Conservation (phyloP, 2,329 filamentous ascomycete genomes). For the Neofusicoccum cordaticola region DNA sequence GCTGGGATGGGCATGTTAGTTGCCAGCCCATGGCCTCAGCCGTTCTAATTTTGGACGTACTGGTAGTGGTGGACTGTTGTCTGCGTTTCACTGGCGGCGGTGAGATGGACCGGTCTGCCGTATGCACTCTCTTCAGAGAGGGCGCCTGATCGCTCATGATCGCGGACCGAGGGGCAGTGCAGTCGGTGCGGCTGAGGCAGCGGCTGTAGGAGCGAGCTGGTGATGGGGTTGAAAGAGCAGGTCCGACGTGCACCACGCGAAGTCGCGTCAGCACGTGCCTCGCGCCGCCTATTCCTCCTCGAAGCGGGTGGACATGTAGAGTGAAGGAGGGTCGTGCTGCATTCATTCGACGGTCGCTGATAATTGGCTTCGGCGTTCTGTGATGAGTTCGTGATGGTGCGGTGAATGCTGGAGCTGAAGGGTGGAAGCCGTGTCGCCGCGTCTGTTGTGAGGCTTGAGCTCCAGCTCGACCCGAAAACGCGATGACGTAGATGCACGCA, state of each 20-base stretch:
- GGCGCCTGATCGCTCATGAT: slow-evolving; percentile 11
- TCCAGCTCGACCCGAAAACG: too few species aligned
- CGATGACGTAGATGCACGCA: too few species aligned
- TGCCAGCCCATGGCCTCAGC: not conserved
- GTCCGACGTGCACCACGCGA: slow-evolving; percentile 22
- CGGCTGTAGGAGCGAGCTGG: not conserved
- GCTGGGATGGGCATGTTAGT: slow-evolving; percentile 43
- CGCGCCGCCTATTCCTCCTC: not conserved
- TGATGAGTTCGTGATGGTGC: not conserved
- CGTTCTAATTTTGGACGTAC: slow-evolving; percentile 32
- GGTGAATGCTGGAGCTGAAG: not conserved
- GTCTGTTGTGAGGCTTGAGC: too few species aligned
- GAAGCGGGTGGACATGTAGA: not conserved
- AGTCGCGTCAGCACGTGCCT: slow-evolving; percentile 33
- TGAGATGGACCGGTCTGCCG: slow-evolving; percentile 49
- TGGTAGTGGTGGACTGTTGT: slow-evolving; percentile 53
- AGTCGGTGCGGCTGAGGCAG: not conserved
- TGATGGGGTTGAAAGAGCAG: not conserved
- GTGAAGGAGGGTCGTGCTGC: not conserved
- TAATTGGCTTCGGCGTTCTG: not conserved
- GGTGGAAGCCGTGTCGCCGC: not conserved
- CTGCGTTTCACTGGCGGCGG: slow-evolving; percentile 58
- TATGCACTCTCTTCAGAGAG: slow-evolving; percentile 35
- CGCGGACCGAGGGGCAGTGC: not conserved
- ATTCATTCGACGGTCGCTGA: not conserved